Evolutionary conservation across 495 filamentous ascomycete species (phyloP).

Genomic region (Hypomontagnella submonticulosa): DNA sequence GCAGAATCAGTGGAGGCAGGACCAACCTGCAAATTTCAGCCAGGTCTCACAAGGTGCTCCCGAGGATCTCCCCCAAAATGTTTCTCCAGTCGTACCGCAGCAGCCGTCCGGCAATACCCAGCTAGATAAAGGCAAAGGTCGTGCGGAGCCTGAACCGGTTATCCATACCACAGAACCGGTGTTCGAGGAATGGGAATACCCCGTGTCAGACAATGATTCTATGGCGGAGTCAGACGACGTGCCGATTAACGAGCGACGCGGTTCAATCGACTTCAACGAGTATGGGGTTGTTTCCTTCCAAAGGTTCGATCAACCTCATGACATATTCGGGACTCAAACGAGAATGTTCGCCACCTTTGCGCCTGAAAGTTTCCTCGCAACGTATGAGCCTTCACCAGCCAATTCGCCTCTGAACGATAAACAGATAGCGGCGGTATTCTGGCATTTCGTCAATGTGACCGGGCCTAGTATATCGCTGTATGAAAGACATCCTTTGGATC

Average conservation of each 20-base stretch:
- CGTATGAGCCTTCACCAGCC: slow-evolving; percentile 76
- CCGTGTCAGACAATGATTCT: slow-evolving; percentile 62
- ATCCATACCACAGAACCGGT: not conserved
- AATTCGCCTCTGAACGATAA: slow-evolving; percentile 86
- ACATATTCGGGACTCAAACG: slow-evolving; percentile 52
- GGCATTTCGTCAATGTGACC: slow-evolving; percentile 91
- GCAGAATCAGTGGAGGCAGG: slow-evolving; percentile 46
- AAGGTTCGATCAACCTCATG: slow-evolving; percentile 45
- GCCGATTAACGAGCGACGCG: slow-evolving; percentile 42
- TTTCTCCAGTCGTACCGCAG: slow-evolving; percentile 7
- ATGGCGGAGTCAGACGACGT: slow-evolving; percentile 42
- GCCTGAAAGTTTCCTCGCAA: slow-evolving; percentile 69
- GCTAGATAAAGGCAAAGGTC: slow-evolving; percentile 34
- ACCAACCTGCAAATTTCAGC: slow-evolving; percentile 19
- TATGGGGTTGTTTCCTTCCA: slow-evolving; percentile 53
- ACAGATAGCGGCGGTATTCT: slow-evolving; percentile 86
- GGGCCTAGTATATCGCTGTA: slow-evolving; percentile 88
- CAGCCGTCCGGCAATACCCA: slow-evolving; percentile 21
- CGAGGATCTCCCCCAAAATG: slow-evolving; percentile 22
- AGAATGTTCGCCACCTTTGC: slow-evolving; percentile 57
- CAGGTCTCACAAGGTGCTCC: slow-evolving; percentile 31
- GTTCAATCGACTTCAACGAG: slow-evolving; percentile 51
- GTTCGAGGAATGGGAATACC: slow-evolving; percentile 51
- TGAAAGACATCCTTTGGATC: slow-evolving; percentile 84
- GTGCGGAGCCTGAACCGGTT: slow-evolving; percentile 24